These are phyloP conservation scores for Fusarium avenaceum DNA, from an alignment of 2,329 filamentous ascomycete species.

Conservation along the genomic window DNA sequence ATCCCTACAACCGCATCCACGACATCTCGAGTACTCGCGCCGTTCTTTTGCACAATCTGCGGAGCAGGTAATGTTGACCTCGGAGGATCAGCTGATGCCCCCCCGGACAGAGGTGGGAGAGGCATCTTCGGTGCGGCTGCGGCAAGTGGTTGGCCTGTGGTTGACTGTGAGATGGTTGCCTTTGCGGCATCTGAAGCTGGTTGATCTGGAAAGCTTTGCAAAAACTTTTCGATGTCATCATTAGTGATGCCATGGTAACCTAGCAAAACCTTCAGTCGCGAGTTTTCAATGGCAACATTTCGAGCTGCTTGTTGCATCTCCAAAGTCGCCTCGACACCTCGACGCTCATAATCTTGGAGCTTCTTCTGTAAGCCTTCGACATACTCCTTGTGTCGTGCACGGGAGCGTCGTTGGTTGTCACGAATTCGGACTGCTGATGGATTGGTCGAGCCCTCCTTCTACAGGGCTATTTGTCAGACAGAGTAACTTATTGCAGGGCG, in stretches of 20 bases:
- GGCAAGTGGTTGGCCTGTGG: constrained; percentile 19
- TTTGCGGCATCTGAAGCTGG: constrained; percentile 50
- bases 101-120: constrained; percentile 42
- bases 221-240: constrained; percentile 58
- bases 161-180: constrained; percentile 41
- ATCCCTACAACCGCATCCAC: constrained; percentile 49
- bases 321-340: constrained; percentile 62
- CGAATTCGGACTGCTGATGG: constrained; percentile 58
- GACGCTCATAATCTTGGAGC: constrained; percentile 62
- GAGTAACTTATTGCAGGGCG: constrained; percentile 23
- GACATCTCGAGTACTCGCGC: constrained; percentile 44
- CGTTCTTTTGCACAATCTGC: constrained; percentile 35
- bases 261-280: constrained; percentile 59
- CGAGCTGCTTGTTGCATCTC: constrained; percentile 68
- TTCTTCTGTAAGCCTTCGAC: constrained; percentile 62
- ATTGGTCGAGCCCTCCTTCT: constrained; percentile 49
- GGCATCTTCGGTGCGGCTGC: constrained; percentile 36
- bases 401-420: constrained; percentile 67
- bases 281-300: constrained; percentile 64
- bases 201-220: constrained; percentile 54
- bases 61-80: constrained; percentile 31
- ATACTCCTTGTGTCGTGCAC: constrained; percentile 65
- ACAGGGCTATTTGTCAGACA: constrained; percentile 42
- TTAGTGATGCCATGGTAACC: constrained; percentile 55
- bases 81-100: constrained; percentile 36